Conservation (phyloP, 768 basidiomycete species). For the Pholiota microspora region DNA sequence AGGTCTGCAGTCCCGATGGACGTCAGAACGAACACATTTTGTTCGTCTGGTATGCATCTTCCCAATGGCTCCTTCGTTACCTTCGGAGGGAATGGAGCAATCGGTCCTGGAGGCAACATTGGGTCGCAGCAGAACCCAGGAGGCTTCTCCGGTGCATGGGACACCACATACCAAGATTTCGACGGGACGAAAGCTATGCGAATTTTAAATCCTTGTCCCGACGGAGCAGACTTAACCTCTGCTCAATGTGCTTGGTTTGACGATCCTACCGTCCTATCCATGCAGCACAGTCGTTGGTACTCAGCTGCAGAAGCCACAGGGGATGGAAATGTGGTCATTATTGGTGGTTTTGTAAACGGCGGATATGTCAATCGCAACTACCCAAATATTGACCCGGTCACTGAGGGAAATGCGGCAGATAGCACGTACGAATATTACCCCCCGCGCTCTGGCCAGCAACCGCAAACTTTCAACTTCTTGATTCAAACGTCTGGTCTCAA, state of each 20-base stretch:
- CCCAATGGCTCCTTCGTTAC: slow-evolving; percentile 76
- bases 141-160: slow-evolving; percentile 50
- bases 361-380: slow-evolving; percentile 79
- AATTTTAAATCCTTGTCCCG: slow-evolving; percentile 73
- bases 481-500: slow-evolving; percentile 73
- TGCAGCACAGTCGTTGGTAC: slow-evolving; percentile 77
- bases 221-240: slow-evolving; percentile 43
- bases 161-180: slow-evolving; percentile 72
- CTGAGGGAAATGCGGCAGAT: slow-evolving; percentile 70
- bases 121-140: slow-evolving; percentile 47
- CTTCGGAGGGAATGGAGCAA: slow-evolving; percentile 77
- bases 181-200: slow-evolving; percentile 82
- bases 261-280: slow-evolving; percentile 54
- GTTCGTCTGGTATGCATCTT: slow-evolving; percentile 79
- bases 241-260: slow-evolving; percentile 72
- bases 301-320: slow-evolving; percentile 70
- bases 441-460: slow-evolving; percentile 41
- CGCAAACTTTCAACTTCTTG: slow-evolving; percentile 65
- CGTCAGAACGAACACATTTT: slow-evolving; percentile 72
- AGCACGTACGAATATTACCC: slow-evolving; percentile 87
- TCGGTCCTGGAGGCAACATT: slow-evolving; percentile 61
- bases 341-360: slow-evolving; percentile 78
- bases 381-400: slow-evolving; percentile 62
- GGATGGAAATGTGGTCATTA: slow-evolving; percentile 76
- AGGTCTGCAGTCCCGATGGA: slow-evolving; percentile 67